Conservation (phyloP, 139 green algal genomes). For the Chlorella sp. region DNA sequence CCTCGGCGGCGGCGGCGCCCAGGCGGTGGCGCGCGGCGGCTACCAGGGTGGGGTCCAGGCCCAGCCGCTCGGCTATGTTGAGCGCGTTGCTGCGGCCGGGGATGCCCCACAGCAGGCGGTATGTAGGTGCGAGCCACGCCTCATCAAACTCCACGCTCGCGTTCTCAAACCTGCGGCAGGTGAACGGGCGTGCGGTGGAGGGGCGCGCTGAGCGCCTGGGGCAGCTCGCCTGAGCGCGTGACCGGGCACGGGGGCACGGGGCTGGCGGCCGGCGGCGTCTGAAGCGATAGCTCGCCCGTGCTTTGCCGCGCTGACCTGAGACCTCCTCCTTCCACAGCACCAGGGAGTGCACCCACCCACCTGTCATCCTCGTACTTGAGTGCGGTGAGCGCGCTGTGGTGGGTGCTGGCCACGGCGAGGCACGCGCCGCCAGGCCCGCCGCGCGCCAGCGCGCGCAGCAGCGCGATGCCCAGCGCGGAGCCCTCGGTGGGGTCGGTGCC, state of each 20-base stretch:
- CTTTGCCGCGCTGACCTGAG: too few species aligned
- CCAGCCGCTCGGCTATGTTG: slow-evolving; percentile 79
- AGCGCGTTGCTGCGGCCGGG: slow-evolving; percentile 81
- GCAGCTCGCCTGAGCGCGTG: slow-evolving; percentile 1
- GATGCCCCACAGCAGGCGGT: slow-evolving; percentile 86
- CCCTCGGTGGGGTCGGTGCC: slow-evolving; percentile 95
- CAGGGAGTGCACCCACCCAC: too few species aligned
- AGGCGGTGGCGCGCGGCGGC: slow-evolving; percentile 61
- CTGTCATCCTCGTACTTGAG: slow-evolving; percentile 84
- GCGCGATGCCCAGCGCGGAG: slow-evolving; percentile 82
- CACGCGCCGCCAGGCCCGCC: slow-evolving; percentile 58
- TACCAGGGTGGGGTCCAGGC: slow-evolving; percentile 68
- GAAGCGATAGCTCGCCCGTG: too few species aligned
- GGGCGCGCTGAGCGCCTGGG: not conserved
- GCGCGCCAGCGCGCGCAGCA: slow-evolving; percentile 65
- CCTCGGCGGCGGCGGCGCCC: slow-evolving; percentile 36
- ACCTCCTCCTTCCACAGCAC: too few species aligned
- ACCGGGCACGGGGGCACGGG: too few species aligned
- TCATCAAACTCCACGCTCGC: slow-evolving; percentile 90
- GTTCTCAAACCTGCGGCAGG: slow-evolving; percentile 90
- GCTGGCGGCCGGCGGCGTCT: too few species aligned
- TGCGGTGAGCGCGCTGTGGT: slow-evolving; percentile 53
- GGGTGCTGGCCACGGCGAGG: slow-evolving; percentile 83
- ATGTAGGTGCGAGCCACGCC: slow-evolving; percentile 75
- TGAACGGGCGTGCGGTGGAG: too few species aligned